A percentile compares a stretch with the other conserved stretches of the same genome.
These are phyloP conservation scores for Thalassiosira ordinaria DNA, from an alignment of 352 stramenopile species.

Conservation along the genomic window DNA sequence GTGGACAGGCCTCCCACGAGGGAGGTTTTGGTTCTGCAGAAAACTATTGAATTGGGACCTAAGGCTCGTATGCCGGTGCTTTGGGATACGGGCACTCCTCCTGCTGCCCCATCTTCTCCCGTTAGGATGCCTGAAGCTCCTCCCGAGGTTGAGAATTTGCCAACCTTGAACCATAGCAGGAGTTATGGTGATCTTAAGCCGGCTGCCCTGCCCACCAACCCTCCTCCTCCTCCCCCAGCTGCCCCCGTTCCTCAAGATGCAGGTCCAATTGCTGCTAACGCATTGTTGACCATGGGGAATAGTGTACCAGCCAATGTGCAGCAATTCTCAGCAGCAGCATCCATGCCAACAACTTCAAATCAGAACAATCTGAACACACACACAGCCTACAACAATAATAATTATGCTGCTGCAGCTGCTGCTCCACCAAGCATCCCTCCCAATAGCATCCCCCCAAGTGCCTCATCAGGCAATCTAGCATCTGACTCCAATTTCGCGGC, in stretches of 20 bases:
- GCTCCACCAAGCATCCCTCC: constrained; percentile 1
- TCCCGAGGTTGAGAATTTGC: background rate
- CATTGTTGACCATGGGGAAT: background rate
- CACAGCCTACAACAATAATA: too few species aligned
- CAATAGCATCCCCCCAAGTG: background rate
- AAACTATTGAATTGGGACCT: constrained; percentile 66
- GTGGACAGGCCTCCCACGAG: constrained; percentile 51
- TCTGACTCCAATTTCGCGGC: constrained; percentile 64
- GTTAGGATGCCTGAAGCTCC: background rate
- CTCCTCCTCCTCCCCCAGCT: background rate
- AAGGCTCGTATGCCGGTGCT: constrained; percentile 74
- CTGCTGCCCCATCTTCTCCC: background rate
- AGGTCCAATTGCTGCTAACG: background rate
- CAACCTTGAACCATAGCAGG: background rate
- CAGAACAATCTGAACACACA: constrained; percentile 1
- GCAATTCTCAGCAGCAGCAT: background rate
- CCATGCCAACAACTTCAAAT: background rate
- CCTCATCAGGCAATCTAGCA: background rate
- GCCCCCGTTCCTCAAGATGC: background rate
- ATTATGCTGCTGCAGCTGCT: background rate
- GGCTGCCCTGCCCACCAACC: background rate
- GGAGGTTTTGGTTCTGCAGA: constrained; percentile 68
- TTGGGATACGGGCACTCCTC: constrained; percentile 15
- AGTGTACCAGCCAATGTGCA: background rate
- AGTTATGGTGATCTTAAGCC: constrained; percentile 37